Base-by-base conservation (phyloP, 306 rosid species). In the Crataegus laevigata region DNA sequence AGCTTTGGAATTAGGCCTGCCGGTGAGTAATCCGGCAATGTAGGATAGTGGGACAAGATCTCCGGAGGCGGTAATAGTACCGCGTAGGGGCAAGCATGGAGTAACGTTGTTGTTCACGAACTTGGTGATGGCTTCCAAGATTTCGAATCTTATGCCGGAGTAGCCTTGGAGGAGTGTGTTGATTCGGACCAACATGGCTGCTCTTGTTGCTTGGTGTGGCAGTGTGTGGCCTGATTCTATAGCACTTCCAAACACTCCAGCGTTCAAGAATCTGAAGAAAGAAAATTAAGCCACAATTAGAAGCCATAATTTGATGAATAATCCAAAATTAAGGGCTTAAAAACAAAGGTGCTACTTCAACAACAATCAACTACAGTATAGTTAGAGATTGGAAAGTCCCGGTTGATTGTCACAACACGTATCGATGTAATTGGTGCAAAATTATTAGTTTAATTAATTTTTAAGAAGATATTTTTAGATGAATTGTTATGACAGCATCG, bases 151-250 rank as follows among this genome's bases (percentile, higher is more conserved):
- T 1, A 93, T 93, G 38, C 98, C 98, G 0, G 98, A 93, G 84
- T 89, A 93, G 0, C 98, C 98, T 80, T 93, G 98, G 18, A 94
- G 96, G 29, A 94, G 97, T 4, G 98, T 90, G 85, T 94, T 94
- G 74, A 90, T 90, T 55, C 98, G 78, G 11, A 94, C 98, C 1
- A 91, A 72, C 90, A 94, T 90, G 5, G 94, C 98, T 5, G 98
- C 97, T 63, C 98, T 88, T 0, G 96, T 87, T 26, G 98, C 86
- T 0, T 93, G 71, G 79, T 83, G 94, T 4, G 98, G 96, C 75
- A 94, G 45, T 17, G 88, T 91, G 75, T 93, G 93, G 13, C 80
- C 75, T 0, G 96, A 58, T 57, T 91, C 96, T 21, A 87, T 89
- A 5, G 93, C 90, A 24, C 77, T 82, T 68, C 98, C 97, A 69